phyloP scores from a whole-genome alignment of 2,329 filamentous ascomycete genomes.

The Myriosclerotinia scirpicola region DNA sequence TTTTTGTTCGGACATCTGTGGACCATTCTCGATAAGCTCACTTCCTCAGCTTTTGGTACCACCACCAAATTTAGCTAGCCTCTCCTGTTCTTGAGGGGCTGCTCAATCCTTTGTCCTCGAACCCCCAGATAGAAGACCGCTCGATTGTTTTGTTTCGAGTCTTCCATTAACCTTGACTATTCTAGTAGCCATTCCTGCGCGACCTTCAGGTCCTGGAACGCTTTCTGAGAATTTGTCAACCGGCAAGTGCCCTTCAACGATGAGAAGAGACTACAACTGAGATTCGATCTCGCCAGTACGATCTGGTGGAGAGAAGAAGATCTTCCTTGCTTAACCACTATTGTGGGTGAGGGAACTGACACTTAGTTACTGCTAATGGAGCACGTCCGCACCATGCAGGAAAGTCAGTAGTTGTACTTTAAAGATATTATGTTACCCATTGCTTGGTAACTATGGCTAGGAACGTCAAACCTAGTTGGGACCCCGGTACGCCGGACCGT shows the following conservation, averaged over 20 bases:
- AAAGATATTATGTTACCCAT: not conserved
- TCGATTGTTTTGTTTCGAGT: not conserved
- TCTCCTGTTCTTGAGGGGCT: not conserved
- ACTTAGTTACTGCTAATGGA: not conserved
- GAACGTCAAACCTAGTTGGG: not conserved
- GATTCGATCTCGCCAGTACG: not conserved
- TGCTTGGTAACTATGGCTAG: not conserved
- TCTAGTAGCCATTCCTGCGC: not conserved
- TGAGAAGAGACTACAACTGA: not conserved
- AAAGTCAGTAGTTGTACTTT: not conserved
- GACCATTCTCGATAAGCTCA: not conserved
- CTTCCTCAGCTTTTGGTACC: not conserved
- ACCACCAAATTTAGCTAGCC: not conserved
- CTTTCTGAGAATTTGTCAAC: not conserved
- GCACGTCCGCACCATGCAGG: not conserved
- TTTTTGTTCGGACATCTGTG: not conserved
- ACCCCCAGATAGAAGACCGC: not conserved
- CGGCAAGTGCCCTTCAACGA: not conserved
- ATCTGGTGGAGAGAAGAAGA: not conserved
- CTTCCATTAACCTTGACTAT: not conserved
- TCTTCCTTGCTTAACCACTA: too few species aligned
- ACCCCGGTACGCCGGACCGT: not conserved
- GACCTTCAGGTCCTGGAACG: not conserved
- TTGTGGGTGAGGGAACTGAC: not conserved
- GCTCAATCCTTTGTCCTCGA: not conserved